These are phyloP conservation scores for Maudiozyma saulgeensis DNA, from an alignment of 805 yeast genomes.

Conservation along the genomic window DNA sequence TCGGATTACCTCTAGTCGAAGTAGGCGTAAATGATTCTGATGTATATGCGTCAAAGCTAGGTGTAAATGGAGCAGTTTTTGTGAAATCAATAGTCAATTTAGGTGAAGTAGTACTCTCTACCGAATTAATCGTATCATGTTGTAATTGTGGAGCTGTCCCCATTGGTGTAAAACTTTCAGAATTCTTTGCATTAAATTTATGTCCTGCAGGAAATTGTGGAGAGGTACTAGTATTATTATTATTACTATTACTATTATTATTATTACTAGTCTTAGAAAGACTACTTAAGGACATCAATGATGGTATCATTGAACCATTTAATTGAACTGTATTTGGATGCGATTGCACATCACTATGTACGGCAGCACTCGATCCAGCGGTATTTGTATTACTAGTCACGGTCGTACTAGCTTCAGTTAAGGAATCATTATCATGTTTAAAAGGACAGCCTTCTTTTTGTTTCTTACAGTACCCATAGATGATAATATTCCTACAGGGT, in stretches of 20 bases:
- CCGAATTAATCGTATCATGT: neutral
- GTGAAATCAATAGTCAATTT: neutral
- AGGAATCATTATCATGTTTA: conserved; percentile 45
- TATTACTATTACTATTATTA: neutral
- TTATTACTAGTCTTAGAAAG: neutral
- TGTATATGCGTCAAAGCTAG: conserved; percentile 27
- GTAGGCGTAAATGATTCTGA: conserved; percentile 24
- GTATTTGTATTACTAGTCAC: neutral
- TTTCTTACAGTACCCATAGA: conserved; percentile 81
- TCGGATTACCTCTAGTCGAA: conserved; percentile 18
- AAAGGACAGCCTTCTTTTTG: conserved; percentile 83
- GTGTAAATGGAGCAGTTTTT: conserved; percentile 9
- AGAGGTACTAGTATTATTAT: neutral
- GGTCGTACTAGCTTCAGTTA: neutral
- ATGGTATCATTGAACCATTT: neutral
- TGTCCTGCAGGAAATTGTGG: conserved; percentile 8
- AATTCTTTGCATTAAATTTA: conserved; percentile 44
- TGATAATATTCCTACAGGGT: conserved; percentile 74
- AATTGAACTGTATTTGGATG: neutral
- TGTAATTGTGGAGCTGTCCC: conserved; percentile 1
- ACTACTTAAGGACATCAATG: neutral
- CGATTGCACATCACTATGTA: neutral
- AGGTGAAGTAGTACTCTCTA: too few species aligned
- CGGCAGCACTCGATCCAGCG: neutral
- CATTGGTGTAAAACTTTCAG: conserved; percentile 47